Evolutionary conservation across 164 flowering plant genomes (phyloP).

Genomic region (Euptelea pleiosperma): DNA sequence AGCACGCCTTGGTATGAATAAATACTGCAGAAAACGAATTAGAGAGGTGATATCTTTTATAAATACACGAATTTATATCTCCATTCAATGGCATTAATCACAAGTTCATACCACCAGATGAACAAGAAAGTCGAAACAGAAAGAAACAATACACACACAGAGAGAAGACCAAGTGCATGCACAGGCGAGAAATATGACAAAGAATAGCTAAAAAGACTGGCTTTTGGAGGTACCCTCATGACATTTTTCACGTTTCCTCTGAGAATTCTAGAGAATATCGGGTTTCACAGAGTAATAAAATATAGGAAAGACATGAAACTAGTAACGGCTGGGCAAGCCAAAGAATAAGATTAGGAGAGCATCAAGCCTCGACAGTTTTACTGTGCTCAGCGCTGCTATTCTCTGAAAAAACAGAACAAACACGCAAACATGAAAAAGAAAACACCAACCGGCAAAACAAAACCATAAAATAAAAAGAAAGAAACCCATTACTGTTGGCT

Average conservation of each 20-base stretch:
- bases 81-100: constrained; percentile 6
- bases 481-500: no score
- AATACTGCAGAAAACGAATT: constrained; percentile 5
- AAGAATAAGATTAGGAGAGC: constrained; percentile 3
- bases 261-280: constrained; percentile 24
- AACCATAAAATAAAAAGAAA: neutral
- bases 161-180: constrained; percentile 10
- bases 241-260: constrained; percentile 23
- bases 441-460: neutral
- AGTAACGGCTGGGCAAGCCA: constrained; percentile 8
- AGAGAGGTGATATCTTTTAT: no score
- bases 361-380: constrained; percentile 17
- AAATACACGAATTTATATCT: constrained; percentile 4
- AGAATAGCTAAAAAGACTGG: constrained; percentile 5
- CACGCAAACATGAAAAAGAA: neutral
- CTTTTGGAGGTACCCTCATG: constrained; percentile 7
- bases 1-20: neutral
- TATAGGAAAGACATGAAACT: neutral
- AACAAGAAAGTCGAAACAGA: neutral
- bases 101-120: neutral
- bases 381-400: constrained; percentile 14
- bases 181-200: constrained; percentile 5
- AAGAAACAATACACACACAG: constrained; percentile 7
- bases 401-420: neutral
- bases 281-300: neutral